Conservation (phyloP, 495 filamentous ascomycete species). For the Aspergillus sparsus region DNA sequence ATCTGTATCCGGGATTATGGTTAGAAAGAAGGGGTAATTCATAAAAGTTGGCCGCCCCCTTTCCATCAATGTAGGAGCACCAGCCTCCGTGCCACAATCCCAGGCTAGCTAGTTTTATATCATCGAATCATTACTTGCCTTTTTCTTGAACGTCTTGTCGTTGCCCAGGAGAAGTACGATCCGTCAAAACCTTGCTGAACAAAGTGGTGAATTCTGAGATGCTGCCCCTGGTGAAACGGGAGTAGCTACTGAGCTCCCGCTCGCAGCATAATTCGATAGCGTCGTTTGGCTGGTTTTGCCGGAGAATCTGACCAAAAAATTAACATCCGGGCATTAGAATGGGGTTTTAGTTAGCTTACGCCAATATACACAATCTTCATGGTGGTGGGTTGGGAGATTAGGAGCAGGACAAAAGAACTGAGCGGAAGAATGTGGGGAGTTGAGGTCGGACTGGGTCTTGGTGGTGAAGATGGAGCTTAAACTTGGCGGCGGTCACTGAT, state of each 20-base stretch:
- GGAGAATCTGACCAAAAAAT: slow-evolving; percentile 63
- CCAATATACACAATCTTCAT: slow-evolving; percentile 23
- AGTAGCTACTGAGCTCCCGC: slow-evolving; percentile 78
- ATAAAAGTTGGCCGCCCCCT: background rate
- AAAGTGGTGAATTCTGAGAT: slow-evolving; percentile 56
- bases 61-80: background rate
- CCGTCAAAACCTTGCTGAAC: slow-evolving; percentile 66
- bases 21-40: background rate
- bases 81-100: no score
- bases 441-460: background rate
- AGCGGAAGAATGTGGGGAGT: slow-evolving; percentile 10
- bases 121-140: slow-evolving; percentile 50
- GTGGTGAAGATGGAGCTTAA: background rate
- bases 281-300: slow-evolving; percentile 70
- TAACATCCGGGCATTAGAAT: background rate
- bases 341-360: slow-evolving; percentile 1
- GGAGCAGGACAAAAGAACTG: slow-evolving; percentile 3
- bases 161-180: slow-evolving; percentile 80
- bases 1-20: slow-evolving; percentile 16
- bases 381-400: slow-evolving; percentile 5
- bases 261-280: slow-evolving; percentile 78
- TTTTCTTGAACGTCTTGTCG: slow-evolving; percentile 85
- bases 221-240: slow-evolving; percentile 69
- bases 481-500: background rate
- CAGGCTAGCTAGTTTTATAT: background rate